phyloP scores from a whole-genome alignment of 495 filamentous ascomycete genomes.

The Xylaria curta region DNA sequence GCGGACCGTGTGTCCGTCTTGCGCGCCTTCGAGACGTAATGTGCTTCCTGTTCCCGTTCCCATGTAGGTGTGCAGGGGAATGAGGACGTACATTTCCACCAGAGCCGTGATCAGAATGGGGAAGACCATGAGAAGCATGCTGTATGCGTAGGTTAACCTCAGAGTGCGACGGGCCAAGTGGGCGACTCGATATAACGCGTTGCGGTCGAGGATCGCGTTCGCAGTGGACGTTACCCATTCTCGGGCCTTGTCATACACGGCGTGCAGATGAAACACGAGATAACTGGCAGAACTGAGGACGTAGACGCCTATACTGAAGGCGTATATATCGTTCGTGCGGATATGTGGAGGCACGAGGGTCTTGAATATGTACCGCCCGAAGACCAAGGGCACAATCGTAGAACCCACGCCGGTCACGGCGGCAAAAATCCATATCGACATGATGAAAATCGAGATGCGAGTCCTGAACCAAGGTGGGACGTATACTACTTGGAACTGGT shows the following conservation, averaged over 20 bases:
- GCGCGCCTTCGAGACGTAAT: slow-evolving; percentile 41
- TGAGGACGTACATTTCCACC: slow-evolving; percentile 86
- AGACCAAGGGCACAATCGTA: slow-evolving; percentile 82
- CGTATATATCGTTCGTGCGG: slow-evolving; percentile 92
- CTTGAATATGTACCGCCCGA: slow-evolving; percentile 80
- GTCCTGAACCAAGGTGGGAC: slow-evolving; percentile 83
- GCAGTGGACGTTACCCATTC: slow-evolving; percentile 33
- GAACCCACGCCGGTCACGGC: slow-evolving; percentile 87
- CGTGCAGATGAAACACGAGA: slow-evolving; percentile 58
- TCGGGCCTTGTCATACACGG: slow-evolving; percentile 49
- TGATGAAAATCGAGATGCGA: slow-evolving; percentile 83
- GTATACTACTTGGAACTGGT: slow-evolving; percentile 82
- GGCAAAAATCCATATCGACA: slow-evolving; percentile 92
- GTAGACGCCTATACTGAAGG: slow-evolving; percentile 88
- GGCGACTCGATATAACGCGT: slow-evolving; percentile 40
- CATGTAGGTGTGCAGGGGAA: slow-evolving; percentile 88
- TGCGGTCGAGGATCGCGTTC: slow-evolving; percentile 43
- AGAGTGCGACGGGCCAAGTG: slow-evolving; percentile 36
- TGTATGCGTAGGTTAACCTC: slow-evolving; percentile 73
- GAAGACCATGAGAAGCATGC: slow-evolving; percentile 73
- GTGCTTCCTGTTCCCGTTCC: slow-evolving; percentile 38
- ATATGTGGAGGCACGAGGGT: slow-evolving; percentile 68
- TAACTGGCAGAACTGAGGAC: slow-evolving; percentile 71
- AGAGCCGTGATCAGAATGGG: slow-evolving; percentile 83
- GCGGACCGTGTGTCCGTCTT: slow-evolving; percentile 72